Evolutionary conservation across 1,284 basidiomycete species (phyloP).

Genomic region (Puccinia coronata): DNA sequence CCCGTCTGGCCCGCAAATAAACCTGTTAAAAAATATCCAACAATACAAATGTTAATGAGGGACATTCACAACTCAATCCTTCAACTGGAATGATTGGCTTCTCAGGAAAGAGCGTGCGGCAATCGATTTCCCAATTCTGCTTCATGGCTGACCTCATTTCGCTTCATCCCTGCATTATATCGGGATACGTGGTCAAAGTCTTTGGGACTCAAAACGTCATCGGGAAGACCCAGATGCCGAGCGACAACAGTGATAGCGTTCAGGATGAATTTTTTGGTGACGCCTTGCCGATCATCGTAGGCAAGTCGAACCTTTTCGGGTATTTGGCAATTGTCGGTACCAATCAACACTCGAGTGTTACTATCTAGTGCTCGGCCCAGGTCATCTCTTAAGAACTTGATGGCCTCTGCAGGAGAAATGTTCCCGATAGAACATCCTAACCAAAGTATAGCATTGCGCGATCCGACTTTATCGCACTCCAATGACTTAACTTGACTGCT

Average conservation of each 20-base stretch:
- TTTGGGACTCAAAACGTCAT: conserved; percentile 65
- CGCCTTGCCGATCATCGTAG: conserved; percentile 62
- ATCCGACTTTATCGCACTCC: conserved; percentile 50
- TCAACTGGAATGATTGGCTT: background rate
- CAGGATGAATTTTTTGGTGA: conserved; percentile 82
- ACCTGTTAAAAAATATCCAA: conserved; percentile 6
- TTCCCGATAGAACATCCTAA: conserved; percentile 94
- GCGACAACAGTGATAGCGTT: conserved; percentile 72
- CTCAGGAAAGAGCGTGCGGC: background rate
- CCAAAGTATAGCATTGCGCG: conserved; percentile 72
- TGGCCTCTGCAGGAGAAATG: conserved; percentile 74
- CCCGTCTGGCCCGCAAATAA: conserved; percentile 46
- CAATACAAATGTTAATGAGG: background rate
- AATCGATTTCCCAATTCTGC: background rate
- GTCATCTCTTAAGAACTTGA: conserved; percentile 73
- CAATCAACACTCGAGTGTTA: conserved; percentile 67
- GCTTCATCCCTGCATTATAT: conserved; percentile 68
- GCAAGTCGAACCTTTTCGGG: conserved; percentile 71
- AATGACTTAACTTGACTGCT: background rate
- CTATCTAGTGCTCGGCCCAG: conserved; percentile 66
- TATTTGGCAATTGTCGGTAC: conserved; percentile 80
- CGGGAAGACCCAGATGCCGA: conserved; percentile 57
- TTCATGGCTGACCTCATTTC: conserved; percentile 64
- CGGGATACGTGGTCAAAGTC: conserved; percentile 82
- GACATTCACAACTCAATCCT: background rate